Percentiles rank a stretch among this genome's conserved stretches.
Conservation (phyloP, 1,284 basidiomycete species). For the Irpex sp. region DNA sequence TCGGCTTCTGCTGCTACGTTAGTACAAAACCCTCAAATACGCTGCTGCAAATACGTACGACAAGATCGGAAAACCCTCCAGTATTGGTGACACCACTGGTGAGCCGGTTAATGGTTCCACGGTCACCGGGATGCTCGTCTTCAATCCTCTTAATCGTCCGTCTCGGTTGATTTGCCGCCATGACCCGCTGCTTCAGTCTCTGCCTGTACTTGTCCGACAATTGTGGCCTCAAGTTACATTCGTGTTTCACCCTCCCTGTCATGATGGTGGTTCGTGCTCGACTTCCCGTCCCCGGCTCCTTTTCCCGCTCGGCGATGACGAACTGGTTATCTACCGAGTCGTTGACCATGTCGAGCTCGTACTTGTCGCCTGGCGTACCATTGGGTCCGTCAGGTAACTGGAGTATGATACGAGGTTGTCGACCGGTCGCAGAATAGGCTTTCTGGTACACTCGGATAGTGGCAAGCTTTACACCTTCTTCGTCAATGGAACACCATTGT, state of each 20-base stretch:
- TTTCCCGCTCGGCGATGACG: constrained; percentile 72
- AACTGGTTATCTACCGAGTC: constrained; percentile 74
- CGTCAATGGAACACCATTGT: constrained; percentile 59
- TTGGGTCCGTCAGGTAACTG: constrained; percentile 60
- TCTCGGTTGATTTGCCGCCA: constrained; percentile 56
- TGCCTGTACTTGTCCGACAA: constrained; percentile 61
- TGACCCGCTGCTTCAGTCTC: constrained; percentile 59
- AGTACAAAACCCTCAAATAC: not conserved
- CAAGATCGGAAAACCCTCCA: constrained; percentile 49
- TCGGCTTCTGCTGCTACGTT: constrained; percentile 44
- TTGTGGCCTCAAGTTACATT: constrained; percentile 63
- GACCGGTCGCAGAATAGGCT: constrained; percentile 35
- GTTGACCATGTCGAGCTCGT: constrained; percentile 76
- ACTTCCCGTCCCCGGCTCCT: constrained; percentile 47
- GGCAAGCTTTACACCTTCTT: constrained; percentile 66
- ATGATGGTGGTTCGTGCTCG: constrained; percentile 70
- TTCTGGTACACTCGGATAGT: constrained; percentile 70
- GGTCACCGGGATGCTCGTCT: constrained; percentile 52
- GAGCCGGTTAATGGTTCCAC: constrained; percentile 64
- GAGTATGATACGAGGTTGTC: constrained; percentile 61
- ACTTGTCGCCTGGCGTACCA: constrained; percentile 53
- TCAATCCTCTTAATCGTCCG: constrained; percentile 61
- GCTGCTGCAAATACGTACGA: constrained; percentile 40
- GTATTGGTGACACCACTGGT: constrained; percentile 34
- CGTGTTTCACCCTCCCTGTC: constrained; percentile 72